Percentiles rank a stretch among this genome's conserved stretches.
Conservation (phyloP, 1,284 basidiomycete genomes). For the Boletus mariae region DNA sequence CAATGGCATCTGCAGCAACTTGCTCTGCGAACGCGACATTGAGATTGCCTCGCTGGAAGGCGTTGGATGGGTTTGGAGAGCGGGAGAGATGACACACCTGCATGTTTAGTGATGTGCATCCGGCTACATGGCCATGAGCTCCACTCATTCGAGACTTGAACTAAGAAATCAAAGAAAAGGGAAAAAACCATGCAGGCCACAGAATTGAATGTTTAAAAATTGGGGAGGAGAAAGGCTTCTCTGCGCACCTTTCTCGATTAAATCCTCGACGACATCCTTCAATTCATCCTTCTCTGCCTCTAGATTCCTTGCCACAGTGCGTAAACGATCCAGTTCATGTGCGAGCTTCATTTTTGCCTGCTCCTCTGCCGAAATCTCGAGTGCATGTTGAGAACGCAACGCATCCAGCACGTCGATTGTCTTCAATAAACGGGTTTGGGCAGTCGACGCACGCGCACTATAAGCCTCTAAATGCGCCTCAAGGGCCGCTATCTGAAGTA, state of each 20-base stretch:
- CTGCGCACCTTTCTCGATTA: constrained; percentile 56
- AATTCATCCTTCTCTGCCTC: constrained; percentile 53
- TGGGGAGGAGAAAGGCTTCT: not conserved
- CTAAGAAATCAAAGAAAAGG: constrained; percentile 29
- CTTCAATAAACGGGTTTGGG: constrained; percentile 47
- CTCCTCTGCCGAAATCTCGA: constrained; percentile 40
- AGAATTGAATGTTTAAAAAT: constrained; percentile 1
- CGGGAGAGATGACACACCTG: constrained; percentile 39
- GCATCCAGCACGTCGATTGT: constrained; percentile 53
- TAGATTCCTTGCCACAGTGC: constrained; percentile 31
- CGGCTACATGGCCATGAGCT: constrained; percentile 50
- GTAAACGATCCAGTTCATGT: constrained; percentile 38
- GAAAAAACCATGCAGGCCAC: not conserved
- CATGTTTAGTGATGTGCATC: constrained; percentile 39
- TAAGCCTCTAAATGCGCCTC: constrained; percentile 40
- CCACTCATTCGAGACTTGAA: constrained; percentile 51
- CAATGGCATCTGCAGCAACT: not conserved
- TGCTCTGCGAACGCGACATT: constrained; percentile 20
- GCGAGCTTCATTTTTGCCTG: constrained; percentile 37
- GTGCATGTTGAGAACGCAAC: constrained; percentile 37
- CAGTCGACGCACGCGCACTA: constrained; percentile 41
- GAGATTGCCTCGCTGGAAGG: constrained; percentile 22
- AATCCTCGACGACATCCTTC: constrained; percentile 47
- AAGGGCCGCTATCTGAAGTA: constrained; percentile 36
- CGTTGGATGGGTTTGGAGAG: constrained; percentile 11